A percentile compares a stretch with the other conserved stretches of the same genome.
Conservation (phyloP, 2,329 filamentous ascomycete species). For the Proliferodiscus dingleyae region DNA sequence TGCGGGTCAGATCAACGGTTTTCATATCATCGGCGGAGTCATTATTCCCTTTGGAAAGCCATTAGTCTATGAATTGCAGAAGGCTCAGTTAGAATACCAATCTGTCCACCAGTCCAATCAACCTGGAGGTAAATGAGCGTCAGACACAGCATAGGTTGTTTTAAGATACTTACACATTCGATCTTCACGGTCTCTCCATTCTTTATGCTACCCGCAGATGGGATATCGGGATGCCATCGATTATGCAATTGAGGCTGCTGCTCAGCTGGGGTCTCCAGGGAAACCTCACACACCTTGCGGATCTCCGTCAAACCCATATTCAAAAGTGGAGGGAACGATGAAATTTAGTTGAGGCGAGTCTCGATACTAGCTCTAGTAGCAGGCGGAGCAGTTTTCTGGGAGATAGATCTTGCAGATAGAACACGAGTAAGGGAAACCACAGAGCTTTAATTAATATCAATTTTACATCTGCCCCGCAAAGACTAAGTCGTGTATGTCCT, state of each 20-base stretch:
- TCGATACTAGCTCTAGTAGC: too few species aligned
- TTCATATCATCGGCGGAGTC: slow-evolving; percentile 85
- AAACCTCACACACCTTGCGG: slow-evolving; percentile 68
- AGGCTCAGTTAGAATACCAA: slow-evolving; percentile 49
- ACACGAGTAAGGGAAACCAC: neutral
- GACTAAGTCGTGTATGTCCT: neutral
- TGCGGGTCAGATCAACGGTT: slow-evolving; percentile 75
- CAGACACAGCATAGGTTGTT: neutral
- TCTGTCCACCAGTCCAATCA: slow-evolving; percentile 67
- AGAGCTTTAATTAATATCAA: neutral
- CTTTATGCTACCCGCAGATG: slow-evolving; percentile 66
- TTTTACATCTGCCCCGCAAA: neutral
- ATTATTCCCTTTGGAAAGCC: slow-evolving; percentile 54
- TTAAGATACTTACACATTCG: slow-evolving; percentile 57
- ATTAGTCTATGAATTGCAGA: neutral
- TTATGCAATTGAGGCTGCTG: slow-evolving; percentile 74
- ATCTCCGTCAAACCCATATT: slow-evolving; percentile 51
- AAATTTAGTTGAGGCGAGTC: too few species aligned
- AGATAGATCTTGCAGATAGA: neutral
- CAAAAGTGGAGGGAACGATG: neutral
- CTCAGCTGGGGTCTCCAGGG: slow-evolving; percentile 64
- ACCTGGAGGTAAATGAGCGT: slow-evolving; percentile 14
- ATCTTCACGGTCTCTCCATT: slow-evolving; percentile 89
- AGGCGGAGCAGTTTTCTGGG: neutral
- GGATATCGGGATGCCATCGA: slow-evolving; percentile 89